Percentiles rank a stretch among this genome's conserved stretches.
Conservation (phyloP, 495 filamentous ascomycete species). For the Cercophora newfieldiana region DNA sequence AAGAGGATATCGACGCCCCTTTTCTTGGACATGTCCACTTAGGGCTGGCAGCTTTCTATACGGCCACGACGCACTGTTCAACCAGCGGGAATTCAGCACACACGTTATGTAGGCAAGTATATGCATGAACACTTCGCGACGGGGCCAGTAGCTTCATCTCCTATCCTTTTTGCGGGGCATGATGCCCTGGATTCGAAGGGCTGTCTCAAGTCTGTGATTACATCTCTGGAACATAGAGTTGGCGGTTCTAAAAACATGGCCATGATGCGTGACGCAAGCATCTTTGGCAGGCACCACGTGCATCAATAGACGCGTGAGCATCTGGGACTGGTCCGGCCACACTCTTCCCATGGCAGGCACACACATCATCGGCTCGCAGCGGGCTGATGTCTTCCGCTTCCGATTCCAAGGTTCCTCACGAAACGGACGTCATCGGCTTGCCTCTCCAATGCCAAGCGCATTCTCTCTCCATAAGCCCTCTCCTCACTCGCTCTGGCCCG, state of each 20-base stretch:
- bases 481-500: slow-evolving; percentile 44
- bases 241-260: not conserved
- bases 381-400: slow-evolving; percentile 20
- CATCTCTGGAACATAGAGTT: not conserved
- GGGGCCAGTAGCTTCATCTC: not conserved
- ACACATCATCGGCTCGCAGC: too few relatives aligned
- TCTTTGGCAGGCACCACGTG: too few relatives aligned
- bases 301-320: not conserved
- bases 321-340: not conserved
- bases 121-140: slow-evolving; percentile 14
- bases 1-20: not conserved
- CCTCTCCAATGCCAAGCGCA: slow-evolving; percentile 72
- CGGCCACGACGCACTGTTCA: not conserved
- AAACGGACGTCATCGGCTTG: slow-evolving; percentile 84
- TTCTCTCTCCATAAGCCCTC: slow-evolving; percentile 61
- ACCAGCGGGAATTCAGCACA: not conserved
- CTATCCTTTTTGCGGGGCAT: not conserved
- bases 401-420: slow-evolving; percentile 66
- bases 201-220: not conserved
- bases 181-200: not conserved
- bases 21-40: slow-evolving; percentile 5
- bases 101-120: not conserved
- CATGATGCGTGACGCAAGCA: not conserved
- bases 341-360: too few relatives aligned
- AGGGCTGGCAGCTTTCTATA: not conserved